Conservation (phyloP, 169 alveolate species). For the Babesia caballi region DNA sequence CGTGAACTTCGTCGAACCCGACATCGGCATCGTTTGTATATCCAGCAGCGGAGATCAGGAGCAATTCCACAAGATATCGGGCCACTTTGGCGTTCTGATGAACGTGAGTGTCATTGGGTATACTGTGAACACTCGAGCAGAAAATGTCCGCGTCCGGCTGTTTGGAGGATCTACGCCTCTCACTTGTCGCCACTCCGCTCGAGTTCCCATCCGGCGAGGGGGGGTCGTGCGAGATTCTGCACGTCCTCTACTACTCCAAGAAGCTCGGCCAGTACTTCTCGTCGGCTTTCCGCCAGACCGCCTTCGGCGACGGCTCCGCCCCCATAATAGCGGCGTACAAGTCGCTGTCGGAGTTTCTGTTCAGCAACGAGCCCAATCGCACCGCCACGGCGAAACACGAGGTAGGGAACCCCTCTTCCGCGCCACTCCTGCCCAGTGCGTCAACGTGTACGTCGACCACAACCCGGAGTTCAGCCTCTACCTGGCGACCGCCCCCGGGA, state of each 20-base stretch:
- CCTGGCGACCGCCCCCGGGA: conserved; percentile 63
- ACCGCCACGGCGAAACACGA: conserved; percentile 40
- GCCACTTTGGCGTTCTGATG: conserved; percentile 35
- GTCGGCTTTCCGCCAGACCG: conserved; percentile 38
- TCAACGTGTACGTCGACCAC: conserved; percentile 61
- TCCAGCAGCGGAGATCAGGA: conserved; percentile 65
- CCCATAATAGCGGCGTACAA: conserved; percentile 42
- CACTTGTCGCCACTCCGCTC: conserved; percentile 49
- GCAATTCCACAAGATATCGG: conserved; percentile 48
- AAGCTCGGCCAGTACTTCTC: conserved; percentile 62
- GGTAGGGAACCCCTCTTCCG: background rate
- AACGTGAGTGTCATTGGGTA: background rate
- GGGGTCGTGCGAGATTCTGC: conserved; percentile 44
- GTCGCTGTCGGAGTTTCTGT: conserved; percentile 39
- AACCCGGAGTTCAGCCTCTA: conserved; percentile 48
- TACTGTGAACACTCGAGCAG: background rate
- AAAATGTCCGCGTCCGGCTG: conserved; percentile 48
- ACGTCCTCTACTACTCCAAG: conserved; percentile 45
- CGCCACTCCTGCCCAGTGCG: background rate
- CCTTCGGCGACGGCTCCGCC: conserved; percentile 20
- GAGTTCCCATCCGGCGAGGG: conserved; percentile 48
- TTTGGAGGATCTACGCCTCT: conserved; percentile 31
- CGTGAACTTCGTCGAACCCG: conserved; percentile 51
- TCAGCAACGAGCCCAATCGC: conserved; percentile 18
- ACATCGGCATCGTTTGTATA: conserved; percentile 59